Evolutionary conservation across 306 rosid species (phyloP).

Genomic region (Vigna reflexopilosa): DNA sequence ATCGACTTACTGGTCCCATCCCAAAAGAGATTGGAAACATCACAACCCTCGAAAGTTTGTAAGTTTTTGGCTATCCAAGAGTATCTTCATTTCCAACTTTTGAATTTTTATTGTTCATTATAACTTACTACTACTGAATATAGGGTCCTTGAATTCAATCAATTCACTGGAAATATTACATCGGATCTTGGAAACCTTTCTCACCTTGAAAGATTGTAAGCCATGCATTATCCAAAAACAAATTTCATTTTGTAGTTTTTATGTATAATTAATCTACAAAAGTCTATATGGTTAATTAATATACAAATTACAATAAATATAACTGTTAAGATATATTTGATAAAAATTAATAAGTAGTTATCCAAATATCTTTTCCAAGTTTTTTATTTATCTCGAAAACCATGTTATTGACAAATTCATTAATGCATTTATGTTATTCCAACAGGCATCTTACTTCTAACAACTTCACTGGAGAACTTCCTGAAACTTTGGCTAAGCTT

Average conservation of each 20-base stretch:
- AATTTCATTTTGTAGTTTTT: too few species aligned
- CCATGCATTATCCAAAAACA: background rate
- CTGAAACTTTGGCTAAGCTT: slow-evolving; percentile 18
- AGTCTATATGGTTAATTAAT: too few species aligned
- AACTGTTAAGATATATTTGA: too few species aligned
- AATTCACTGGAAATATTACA: slow-evolving; percentile 55
- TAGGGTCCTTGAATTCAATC: slow-evolving; percentile 57
- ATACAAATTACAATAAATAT: too few species aligned
- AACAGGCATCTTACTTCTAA: slow-evolving; percentile 55
- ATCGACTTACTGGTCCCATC: slow-evolving; percentile 59
- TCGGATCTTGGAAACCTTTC: slow-evolving; percentile 53
- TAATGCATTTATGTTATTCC: background rate
- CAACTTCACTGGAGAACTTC: slow-evolving; percentile 39
- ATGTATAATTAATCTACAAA: too few species aligned
- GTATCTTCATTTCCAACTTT: background rate
- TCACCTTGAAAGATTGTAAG: slow-evolving; percentile 57
- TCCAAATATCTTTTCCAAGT: too few species aligned
- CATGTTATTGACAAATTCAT: background rate
- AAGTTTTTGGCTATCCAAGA: slow-evolving; percentile 30
- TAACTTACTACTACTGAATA: slow-evolving; percentile 5
- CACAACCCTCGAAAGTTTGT: slow-evolving; percentile 50
- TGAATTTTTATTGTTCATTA: background rate
- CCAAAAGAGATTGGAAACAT: slow-evolving; percentile 55
- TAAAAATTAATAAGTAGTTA: too few species aligned
- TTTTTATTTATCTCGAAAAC: too few species aligned